These are phyloP conservation scores for Discostella pseudostelligera DNA, from an alignment of 108 stramenopile genomes.

Conservation along the genomic window DNA sequence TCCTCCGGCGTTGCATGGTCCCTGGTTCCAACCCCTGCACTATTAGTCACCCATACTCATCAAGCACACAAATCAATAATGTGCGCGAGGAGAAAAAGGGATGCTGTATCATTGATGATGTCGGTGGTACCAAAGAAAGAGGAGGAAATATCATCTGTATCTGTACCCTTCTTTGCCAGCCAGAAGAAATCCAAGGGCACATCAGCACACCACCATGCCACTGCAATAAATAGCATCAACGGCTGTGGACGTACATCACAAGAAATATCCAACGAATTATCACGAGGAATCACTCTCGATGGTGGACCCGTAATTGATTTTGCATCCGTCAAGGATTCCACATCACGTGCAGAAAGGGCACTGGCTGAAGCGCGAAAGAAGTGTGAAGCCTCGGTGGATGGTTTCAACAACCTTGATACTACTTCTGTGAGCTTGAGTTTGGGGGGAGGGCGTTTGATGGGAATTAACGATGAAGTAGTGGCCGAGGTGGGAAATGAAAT, in stretches of 20 bases:
- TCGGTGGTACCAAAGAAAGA: constrained; percentile 6
- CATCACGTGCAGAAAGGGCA: constrained; percentile 72
- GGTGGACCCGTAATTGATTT: constrained; percentile 86
- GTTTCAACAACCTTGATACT: neutral
- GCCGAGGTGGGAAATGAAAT: constrained; percentile 81
- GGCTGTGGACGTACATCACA: constrained; percentile 38
- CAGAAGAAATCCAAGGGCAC: neutral
- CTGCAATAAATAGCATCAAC: neutral
- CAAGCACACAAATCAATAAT: neutral
- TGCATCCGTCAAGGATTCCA: constrained; percentile 67
- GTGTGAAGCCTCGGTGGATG: constrained; percentile 25
- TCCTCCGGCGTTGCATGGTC: neutral
- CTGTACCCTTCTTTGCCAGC: neutral
- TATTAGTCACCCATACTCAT: neutral
- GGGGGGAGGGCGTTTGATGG: constrained; percentile 51
- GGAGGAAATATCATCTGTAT: constrained; percentile 5
- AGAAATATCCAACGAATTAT: constrained; percentile 62
- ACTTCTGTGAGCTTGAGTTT: neutral
- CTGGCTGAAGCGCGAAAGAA: constrained; percentile 58
- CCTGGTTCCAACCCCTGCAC: neutral
- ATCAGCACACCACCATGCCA: neutral
- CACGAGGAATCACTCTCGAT: constrained; percentile 64
- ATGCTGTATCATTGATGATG: constrained; percentile 2
- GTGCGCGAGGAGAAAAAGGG: neutral
- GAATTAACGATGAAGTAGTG: constrained; percentile 89